Base-by-base conservation (phyloP, 2,329 filamentous ascomycete species). In the Neonectria coccinea region DNA sequence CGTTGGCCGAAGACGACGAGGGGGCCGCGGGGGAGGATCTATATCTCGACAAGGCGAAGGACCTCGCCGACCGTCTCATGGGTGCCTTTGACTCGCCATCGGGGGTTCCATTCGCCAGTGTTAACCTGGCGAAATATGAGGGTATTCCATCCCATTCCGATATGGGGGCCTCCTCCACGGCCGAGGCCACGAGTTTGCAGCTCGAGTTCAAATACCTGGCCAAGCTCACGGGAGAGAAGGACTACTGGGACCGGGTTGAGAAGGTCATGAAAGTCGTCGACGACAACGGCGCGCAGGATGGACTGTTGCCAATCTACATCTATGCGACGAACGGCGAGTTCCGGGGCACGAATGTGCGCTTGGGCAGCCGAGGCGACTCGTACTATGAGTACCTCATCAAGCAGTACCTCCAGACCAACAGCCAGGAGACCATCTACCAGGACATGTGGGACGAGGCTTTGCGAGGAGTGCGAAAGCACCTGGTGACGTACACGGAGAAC, bases 331-430 rank as follows among this genome's bases (percentile, higher is more conserved):
- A 83, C 12, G 96, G 96, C 61, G 82, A 88, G 57, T 99, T 98
- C 80, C 86, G 88, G 55, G 93, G 93, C 20, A 81, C 89, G 20
- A 97, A 97, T 75, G 95, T 99, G 74, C 92, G 96, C 18, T 85
- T 98, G 22, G 96, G 96, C 42, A 97, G 93, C 77, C 89, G 96
- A 66, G 96, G 96, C 50, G 96, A 99, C 82, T 97, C 94, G 52
- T 99, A 98, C 81, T 99, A 99, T 80, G 93, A 99, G 81, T 99
- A 99, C 78, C 88, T 99, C 55, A 97, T 98, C 83, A 99, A 99
- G 82, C 96, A 99, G 78, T 98, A 97, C 77, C 85, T 97, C 20
- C 96, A 99, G 79, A 99, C 96, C 12, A 92, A 92, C 61, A 89
- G 92, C 76, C 85, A 94, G 74, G 95, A 99, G 77, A 85, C 89